Evolutionary conservation across 441 rosid genomes (phyloP).

Genomic region (Gossypium laxum): DNA sequence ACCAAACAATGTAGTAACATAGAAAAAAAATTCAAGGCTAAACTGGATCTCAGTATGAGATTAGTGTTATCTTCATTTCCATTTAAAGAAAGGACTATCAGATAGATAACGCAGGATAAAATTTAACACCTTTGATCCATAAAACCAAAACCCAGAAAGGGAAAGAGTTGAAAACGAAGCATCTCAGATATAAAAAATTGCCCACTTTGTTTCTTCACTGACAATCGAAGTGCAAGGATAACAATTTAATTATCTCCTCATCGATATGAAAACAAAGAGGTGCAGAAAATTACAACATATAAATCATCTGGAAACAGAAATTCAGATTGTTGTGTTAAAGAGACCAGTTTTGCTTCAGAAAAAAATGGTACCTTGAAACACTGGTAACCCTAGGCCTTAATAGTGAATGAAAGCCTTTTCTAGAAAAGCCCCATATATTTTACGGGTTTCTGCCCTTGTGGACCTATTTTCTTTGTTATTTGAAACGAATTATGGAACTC

Average conservation of each 20-base stretch:
- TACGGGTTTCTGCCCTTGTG: background rate
- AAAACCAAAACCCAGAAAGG: background rate
- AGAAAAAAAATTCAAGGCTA: background rate
- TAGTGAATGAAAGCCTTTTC: background rate
- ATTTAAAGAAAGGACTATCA: conserved; percentile 20
- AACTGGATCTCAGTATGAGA: conserved; percentile 27
- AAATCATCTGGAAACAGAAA: background rate
- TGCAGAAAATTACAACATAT: background rate
- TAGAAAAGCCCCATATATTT: too few relatives aligned
- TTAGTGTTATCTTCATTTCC: conserved; percentile 29
- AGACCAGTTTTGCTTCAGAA: background rate
- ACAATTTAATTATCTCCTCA: conserved; percentile 50
- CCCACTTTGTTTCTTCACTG: conserved; percentile 54
- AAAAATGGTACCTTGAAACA: background rate
- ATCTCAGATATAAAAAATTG: conserved; percentile 44
- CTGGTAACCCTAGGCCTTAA: background rate
- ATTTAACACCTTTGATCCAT: conserved; percentile 31
- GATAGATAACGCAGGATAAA: conserved; percentile 42
- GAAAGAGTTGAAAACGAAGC: conserved; percentile 19
- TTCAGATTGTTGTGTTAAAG: background rate
- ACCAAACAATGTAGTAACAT: background rate
- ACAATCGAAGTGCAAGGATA: conserved; percentile 76
- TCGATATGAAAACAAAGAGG: conserved; percentile 9
- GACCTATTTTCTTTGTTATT: background rate
- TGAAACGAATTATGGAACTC: background rate